Percentiles rank a stretch among this genome's conserved stretches.
phyloP scores from a whole-genome alignment of 148 eudicot genomes.

The Fallopia convolvulus region DNA sequence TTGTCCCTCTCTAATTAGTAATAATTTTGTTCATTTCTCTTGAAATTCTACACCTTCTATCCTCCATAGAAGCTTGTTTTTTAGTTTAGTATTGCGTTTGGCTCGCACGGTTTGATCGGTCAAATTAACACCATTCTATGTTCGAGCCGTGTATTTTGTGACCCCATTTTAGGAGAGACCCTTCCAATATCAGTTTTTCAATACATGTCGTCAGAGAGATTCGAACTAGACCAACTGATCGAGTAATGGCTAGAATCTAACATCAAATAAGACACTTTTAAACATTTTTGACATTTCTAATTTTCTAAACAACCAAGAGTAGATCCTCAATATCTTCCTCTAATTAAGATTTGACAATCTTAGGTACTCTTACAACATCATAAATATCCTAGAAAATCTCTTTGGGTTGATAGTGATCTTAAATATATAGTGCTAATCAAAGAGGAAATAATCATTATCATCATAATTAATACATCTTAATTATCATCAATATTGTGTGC shows the following conservation, averaged over 20 bases:
- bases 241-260: too few relatives aligned
- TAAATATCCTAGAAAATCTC: not conserved
- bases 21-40: not conserved
- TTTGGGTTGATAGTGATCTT: not conserved
- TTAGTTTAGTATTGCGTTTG: too few relatives aligned
- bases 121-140: too few relatives aligned
- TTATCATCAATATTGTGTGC: not conserved
- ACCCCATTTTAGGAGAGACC: too few relatives aligned
- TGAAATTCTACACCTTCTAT: not conserved
- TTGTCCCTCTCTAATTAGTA: not conserved
- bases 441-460: not conserved
- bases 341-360: constrained; percentile 3
- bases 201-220: too few relatives aligned
- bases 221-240: too few relatives aligned
- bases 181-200: too few relatives aligned
- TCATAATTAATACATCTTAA: not conserved
- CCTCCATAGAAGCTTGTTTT: not conserved
- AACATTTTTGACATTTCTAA: not conserved
- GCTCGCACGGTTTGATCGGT: too few relatives aligned
- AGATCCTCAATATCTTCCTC: not conserved
- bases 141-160: too few relatives aligned
- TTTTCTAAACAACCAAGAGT: not conserved
- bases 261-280: too few relatives aligned
- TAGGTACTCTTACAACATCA: not conserved
- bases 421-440: not conserved